Conservation (phyloP, 192 early-diverging fungal genomes). For the Linnemannia hyalina region DNA sequence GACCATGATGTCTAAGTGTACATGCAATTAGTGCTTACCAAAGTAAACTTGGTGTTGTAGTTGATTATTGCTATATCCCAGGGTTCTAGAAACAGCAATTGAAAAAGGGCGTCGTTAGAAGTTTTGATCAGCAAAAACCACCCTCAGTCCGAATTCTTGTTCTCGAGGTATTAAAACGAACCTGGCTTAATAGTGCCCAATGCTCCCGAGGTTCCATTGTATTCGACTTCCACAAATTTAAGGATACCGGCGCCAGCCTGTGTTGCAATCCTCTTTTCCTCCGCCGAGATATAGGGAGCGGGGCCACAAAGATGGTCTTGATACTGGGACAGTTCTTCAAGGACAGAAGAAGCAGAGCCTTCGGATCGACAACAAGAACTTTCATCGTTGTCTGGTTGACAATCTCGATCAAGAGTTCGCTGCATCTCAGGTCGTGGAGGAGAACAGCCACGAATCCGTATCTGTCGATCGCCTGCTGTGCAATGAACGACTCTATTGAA, state of each 20-base stretch:
- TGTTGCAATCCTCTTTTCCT: conserved; percentile 24
- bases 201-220: conserved; percentile 15
- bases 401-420: conserved; percentile 36
- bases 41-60: conserved; percentile 45
- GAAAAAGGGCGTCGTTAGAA: background rate
- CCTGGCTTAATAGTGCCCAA: conserved; percentile 36
- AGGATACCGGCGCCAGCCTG: conserved; percentile 21
- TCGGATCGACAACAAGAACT: conserved; percentile 39
- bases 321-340: conserved; percentile 31
- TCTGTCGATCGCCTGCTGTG: conserved; percentile 48
- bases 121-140: background rate
- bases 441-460: conserved; percentile 55
- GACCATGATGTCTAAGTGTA: background rate
- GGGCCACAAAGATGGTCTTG: conserved; percentile 45
- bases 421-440: conserved; percentile 42
- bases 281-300: conserved; percentile 30
- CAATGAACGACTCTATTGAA: conserved; percentile 45
- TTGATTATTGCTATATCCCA: conserved; percentile 52
- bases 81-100: conserved; percentile 11
- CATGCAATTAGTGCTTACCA: conserved; percentile 1
- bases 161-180: background rate
- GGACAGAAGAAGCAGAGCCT: conserved; percentile 28
- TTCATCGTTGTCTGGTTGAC: conserved; percentile 54
- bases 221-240: conserved; percentile 37
- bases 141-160: too few species aligned